Conservation (phyloP, 106 monocot species). For the Posidonia australis region DNA sequence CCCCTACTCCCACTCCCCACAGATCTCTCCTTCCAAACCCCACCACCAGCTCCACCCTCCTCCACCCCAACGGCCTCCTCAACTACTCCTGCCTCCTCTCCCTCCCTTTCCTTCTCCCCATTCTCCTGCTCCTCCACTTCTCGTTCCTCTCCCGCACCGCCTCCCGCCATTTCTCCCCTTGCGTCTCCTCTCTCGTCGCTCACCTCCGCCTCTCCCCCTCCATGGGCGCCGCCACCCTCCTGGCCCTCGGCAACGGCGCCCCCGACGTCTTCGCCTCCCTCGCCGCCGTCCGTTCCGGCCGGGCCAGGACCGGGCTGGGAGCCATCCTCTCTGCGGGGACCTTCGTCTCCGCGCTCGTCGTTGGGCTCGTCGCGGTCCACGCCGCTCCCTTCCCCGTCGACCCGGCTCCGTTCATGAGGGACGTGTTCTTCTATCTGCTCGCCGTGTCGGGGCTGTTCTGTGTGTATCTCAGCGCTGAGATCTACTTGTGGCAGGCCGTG, state of each 20-base stretch:
- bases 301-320: conserved; percentile 58
- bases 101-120: conserved; percentile 29
- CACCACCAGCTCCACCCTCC: conserved; percentile 12
- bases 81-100: conserved; percentile 41
- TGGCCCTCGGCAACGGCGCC: conserved; percentile 92
- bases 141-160: conserved; percentile 41
- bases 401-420: conserved; percentile 58
- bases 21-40: conserved; percentile 9
- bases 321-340: conserved; percentile 92
- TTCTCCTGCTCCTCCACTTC: conserved; percentile 56
- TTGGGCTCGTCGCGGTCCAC: conserved; percentile 57
- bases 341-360: conserved; percentile 87
- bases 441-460: conserved; percentile 67
- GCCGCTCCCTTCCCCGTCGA: conserved; percentile 53
- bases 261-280: conserved; percentile 78
- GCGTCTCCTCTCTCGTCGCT: conserved; percentile 41
- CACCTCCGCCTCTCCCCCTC: conserved; percentile 62
- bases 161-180: conserved; percentile 43
- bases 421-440: conserved; percentile 77
- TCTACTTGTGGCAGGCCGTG: conserved; percentile 77
- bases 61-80: conserved; percentile 25
- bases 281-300: conserved; percentile 61
- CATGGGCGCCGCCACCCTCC: conserved; percentile 86
- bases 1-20: conserved; percentile 7
- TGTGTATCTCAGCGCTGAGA: conserved; percentile 86